Percentiles rank a stretch among this genome's conserved stretches.
phyloP scores from a whole-genome alignment of 129 eudicot species.

The Dittrichia graveolens region DNA sequence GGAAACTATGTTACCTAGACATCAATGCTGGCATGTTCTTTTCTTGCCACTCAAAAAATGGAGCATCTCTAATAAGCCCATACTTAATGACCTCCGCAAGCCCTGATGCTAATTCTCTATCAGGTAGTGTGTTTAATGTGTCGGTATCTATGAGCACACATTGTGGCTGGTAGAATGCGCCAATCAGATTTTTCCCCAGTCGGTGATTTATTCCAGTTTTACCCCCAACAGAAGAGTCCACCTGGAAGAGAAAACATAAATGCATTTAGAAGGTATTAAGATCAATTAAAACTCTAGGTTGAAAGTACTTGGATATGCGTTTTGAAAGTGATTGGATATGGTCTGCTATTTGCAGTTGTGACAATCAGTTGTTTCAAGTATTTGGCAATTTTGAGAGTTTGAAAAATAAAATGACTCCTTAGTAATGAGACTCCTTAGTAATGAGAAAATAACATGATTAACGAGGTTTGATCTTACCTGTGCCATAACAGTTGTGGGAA shows the following conservation, averaged over 20 bases:
- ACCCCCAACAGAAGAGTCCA: slow-evolving; percentile 98
- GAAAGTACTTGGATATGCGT: too few relatives aligned
- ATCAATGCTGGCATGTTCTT: slow-evolving; percentile 75
- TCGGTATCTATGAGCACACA: slow-evolving; percentile 96
- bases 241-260: slow-evolving; percentile 44
- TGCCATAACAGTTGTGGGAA: slow-evolving; percentile 99
- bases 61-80: slow-evolving; percentile 91
- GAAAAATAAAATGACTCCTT: too few relatives aligned
- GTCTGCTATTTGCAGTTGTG: background rate
- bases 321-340: too few relatives aligned
- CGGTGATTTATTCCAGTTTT: slow-evolving; percentile 96
- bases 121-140: slow-evolving; percentile 91
- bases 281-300: slow-evolving; percentile 11
- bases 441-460: background rate
- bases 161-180: slow-evolving; percentile 98
- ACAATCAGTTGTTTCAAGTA: too few relatives aligned
- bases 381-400: too few relatives aligned
- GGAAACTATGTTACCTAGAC: slow-evolving; percentile 58
- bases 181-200: slow-evolving; percentile 89
- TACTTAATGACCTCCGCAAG: slow-evolving; percentile 92
- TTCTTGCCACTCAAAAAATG: slow-evolving; percentile 98
- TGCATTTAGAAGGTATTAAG: slow-evolving; percentile 2
- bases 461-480: slow-evolving; percentile 46
- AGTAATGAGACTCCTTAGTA: too few relatives aligned
- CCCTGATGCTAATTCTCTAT: slow-evolving; percentile 95